These are phyloP conservation scores for Triticum monococcum DNA, from an alignment of 176 grass and related monocot genomes.

Conservation along the genomic window DNA sequence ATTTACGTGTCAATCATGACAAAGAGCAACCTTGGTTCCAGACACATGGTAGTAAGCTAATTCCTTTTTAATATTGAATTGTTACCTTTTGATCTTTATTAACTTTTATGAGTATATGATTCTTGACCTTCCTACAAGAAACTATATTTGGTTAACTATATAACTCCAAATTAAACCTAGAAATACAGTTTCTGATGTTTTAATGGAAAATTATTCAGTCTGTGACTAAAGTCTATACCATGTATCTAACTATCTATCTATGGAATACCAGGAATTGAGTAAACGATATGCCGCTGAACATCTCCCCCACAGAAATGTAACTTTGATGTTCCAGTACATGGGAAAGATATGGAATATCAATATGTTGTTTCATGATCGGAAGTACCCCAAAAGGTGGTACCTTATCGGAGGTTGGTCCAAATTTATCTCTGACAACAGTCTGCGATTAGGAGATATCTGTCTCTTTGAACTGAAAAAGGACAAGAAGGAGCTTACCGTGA, in stretches of 20 bases:
- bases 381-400: background rate
- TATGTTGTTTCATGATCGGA: background rate
- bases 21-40: background rate
- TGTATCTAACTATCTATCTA: background rate
- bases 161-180: background rate
- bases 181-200: background rate
- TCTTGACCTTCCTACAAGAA: no score
- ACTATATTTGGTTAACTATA: background rate
- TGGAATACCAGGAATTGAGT: slow-evolving; percentile 23
- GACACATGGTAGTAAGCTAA: background rate
- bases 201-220: background rate
- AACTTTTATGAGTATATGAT: background rate
- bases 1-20: background rate
- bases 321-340: background rate
- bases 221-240: background rate
- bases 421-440: slow-evolving; percentile 37
- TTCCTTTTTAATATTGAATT: background rate
- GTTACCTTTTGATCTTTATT: background rate
- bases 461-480: slow-evolving; percentile 44
- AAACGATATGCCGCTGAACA: background rate
- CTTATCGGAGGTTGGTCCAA: slow-evolving; percentile 18
- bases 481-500: background rate
- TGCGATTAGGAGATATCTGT: slow-evolving; percentile 42
- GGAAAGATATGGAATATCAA: background rate
- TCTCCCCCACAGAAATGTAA: slow-evolving; percentile 13